A percentile compares a stretch with the other conserved stretches of the same genome.
These are phyloP conservation scores for Collariella sp. DNA, from an alignment of 495 filamentous ascomycete species.

Conservation along the genomic window DNA sequence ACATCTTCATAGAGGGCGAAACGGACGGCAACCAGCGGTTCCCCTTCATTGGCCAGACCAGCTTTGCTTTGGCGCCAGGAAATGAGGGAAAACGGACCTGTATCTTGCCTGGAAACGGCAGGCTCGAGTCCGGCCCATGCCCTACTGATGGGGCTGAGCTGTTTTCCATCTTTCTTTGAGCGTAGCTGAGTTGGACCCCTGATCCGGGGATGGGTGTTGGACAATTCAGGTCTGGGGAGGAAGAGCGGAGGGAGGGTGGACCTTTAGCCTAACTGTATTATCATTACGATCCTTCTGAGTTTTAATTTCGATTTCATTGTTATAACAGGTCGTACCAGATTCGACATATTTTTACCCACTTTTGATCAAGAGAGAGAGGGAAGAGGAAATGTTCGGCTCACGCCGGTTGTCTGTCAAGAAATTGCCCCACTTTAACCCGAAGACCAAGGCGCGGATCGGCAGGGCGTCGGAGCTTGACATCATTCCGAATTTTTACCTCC, in stretches of 20 bases:
- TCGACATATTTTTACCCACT: too few species aligned
- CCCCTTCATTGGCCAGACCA: slow-evolving; percentile 34
- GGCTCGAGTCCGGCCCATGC: slow-evolving; percentile 36
- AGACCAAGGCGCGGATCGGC: not conserved
- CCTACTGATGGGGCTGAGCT: slow-evolving; percentile 34
- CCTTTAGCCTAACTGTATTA: too few species aligned
- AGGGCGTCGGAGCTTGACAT: slow-evolving; percentile 29
- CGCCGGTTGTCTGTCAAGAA: not conserved
- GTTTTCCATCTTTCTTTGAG: slow-evolving; percentile 37
- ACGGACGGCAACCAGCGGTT: slow-evolving; percentile 37
- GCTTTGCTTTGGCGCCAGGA: slow-evolving; percentile 35
- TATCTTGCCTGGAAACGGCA: slow-evolving; percentile 31
- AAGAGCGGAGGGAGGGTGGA: too few species aligned
- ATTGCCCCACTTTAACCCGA: slow-evolving; percentile 2
- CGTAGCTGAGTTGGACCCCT: too few species aligned
- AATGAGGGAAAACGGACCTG: slow-evolving; percentile 35
- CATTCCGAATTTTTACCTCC: slow-evolving; percentile 31
- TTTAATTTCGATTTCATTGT: too few species aligned
- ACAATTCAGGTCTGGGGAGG: not conserved
- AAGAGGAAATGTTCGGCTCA: too few species aligned
- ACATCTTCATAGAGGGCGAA: slow-evolving; percentile 26
- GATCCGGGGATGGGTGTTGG: too few species aligned
- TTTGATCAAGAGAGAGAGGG: too few species aligned
- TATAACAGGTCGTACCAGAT: too few species aligned
- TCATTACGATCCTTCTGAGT: too few species aligned